Base-by-base conservation (phyloP, 192 early-diverging fungal species). In the Podila epicladia region DNA sequence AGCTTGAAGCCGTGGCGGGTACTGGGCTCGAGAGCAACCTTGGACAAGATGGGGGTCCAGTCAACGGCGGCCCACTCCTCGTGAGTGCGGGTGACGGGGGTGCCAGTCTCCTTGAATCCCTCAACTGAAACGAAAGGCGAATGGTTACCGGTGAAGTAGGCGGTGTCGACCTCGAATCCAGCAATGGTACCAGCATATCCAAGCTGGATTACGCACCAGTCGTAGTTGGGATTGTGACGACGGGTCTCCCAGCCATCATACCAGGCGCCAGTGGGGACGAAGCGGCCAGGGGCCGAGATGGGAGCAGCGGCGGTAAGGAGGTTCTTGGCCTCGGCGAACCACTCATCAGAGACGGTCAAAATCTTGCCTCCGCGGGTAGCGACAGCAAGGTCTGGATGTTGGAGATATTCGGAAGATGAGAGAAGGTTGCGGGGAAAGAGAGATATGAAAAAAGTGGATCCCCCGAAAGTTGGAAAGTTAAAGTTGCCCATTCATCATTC, bases 231-330 rank as follows among this genome's bases (percentile, higher is more conserved):
- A 29, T 96, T 97, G 73, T 95, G 94, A 38, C 97, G 93, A 55
- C 92, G 90, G 32, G 97, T 94, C 89, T 98, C 97, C 97, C 97
- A 98, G 8, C 96, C 96, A 69, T 94, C 93, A 84, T 92, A 91
- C 93, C 90, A 93, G 63, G 90, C 89, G 65, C 93, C 93, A 38
- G 87, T 85, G 90, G 86, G 87, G 41, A 87, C 89, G 75, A 88
- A 87, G 26, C 83, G 84, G 28, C 84, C 83, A 41, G 85, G 85
- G 69, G 90, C 85, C 60, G 84, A 86, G 29, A 96, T 88, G 3
- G 97, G 91, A 24, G 90, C 89, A 33, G 82, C 79, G 55, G 92
- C 88, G 69, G 90, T 89, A 41, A 98, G 83, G 73, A 97, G 85
- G 85, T 93, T 95, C 49, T 88, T 86, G 31, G 93, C 93, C 63